Evolutionary conservation across 2,329 filamentous ascomycete genomes (phyloP).

Genomic region (Orbilia oligospora): DNA sequence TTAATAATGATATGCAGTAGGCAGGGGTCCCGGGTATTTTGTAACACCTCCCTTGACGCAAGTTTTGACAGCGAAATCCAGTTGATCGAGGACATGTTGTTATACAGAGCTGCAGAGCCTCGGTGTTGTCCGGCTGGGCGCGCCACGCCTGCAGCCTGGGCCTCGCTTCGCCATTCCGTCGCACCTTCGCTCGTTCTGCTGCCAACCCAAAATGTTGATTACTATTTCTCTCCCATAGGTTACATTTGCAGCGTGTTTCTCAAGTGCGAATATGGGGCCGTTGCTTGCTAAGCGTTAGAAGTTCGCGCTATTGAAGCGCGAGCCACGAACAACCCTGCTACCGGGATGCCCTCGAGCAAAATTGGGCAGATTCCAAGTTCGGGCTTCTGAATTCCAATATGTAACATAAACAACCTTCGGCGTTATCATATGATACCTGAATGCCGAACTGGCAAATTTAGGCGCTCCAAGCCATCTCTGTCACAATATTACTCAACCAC

Average conservation of each 20-base stretch:
- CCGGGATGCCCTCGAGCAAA: background rate
- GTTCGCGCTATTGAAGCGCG: slow-evolving; percentile 10
- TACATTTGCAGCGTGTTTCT: background rate
- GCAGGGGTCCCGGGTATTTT: too few relatives aligned
- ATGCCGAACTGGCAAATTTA: background rate
- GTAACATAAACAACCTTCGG: background rate
- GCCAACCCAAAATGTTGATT: background rate
- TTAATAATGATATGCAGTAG: too few relatives aligned
- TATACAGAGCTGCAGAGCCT: too few relatives aligned
- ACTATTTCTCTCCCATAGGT: background rate
- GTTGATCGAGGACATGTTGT: too few relatives aligned
- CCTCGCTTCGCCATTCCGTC: background rate
- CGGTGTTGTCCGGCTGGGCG: background rate
- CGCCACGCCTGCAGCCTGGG: background rate
- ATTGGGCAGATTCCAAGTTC: background rate
- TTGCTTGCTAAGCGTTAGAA: slow-evolving; percentile 6
- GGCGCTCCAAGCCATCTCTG: background rate
- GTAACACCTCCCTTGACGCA: too few relatives aligned
- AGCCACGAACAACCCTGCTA: background rate
- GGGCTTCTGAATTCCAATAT: background rate
- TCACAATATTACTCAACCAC: background rate
- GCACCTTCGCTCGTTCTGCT: background rate
- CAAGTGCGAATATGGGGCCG: background rate
- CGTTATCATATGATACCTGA: background rate
- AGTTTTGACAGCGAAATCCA: too few relatives aligned